Evolutionary conservation across 306 rosid genomes (phyloP).

Genomic region (Inga oerstediana): DNA sequence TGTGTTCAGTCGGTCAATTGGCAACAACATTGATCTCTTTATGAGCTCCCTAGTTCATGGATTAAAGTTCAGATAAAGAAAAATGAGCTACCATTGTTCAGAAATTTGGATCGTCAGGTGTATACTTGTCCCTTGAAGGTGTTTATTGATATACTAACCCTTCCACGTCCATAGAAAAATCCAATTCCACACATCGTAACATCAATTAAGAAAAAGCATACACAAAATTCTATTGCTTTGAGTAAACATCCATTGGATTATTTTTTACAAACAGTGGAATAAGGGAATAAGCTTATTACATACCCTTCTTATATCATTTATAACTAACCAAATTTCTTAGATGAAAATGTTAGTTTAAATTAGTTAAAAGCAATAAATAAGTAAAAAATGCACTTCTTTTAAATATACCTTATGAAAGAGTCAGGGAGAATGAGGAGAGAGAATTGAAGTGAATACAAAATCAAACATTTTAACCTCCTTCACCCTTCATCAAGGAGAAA

Average conservation of each 20-base stretch:
- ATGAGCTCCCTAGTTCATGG: neutral
- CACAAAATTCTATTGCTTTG: neutral
- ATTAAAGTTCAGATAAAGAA: neutral
- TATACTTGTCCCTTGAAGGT: neutral
- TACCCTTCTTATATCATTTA: too few relatives aligned
- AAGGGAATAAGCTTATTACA: neutral
- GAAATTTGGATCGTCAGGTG: too few relatives aligned
- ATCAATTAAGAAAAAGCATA: neutral
- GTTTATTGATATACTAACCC: neutral
- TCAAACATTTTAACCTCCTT: neutral
- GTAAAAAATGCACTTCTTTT: too few relatives aligned
- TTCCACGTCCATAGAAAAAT: neutral
- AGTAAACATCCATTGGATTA: constrained; percentile 11
- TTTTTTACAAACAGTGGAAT: neutral
- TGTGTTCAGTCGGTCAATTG: neutral
- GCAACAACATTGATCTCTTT: neutral
- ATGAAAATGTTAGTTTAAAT: too few relatives aligned
- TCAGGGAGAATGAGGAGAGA: too few relatives aligned
- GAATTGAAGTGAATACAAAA: neutral
- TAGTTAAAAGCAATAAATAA: too few relatives aligned
- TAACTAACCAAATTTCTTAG: too few relatives aligned
- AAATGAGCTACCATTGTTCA: neutral
- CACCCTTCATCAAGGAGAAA: neutral
- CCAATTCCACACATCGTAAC: neutral
- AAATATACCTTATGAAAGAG: too few relatives aligned